Percentiles rank a stretch among this genome's conserved stretches.
Evolutionary conservation across 305 asterid species (phyloP).

Genomic region (Nicotiana rustica): DNA sequence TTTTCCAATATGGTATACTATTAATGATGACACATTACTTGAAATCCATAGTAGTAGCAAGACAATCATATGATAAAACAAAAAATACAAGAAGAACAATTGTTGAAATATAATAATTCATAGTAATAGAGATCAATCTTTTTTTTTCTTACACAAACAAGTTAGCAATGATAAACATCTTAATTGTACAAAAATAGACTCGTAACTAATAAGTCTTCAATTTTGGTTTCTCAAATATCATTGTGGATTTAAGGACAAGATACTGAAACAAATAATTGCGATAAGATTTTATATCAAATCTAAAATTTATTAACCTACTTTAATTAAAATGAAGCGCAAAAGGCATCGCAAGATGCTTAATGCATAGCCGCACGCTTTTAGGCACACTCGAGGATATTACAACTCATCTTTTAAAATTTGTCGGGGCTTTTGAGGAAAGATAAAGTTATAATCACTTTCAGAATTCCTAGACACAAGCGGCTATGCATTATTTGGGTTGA

Average conservation of each 20-base stretch:
- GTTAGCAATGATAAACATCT: conserved; percentile 11
- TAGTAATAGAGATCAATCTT: conserved; percentile 24
- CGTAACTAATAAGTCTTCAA: neutral
- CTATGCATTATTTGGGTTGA: conserved; percentile 4
- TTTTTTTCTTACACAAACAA: neutral
- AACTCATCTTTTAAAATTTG: conserved; percentile 13
- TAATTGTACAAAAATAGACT: conserved; percentile 10
- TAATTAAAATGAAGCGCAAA: conserved; percentile 8
- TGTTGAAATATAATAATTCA: conserved; percentile 28
- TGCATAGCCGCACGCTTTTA: neutral
- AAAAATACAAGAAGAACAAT: conserved; percentile 20
- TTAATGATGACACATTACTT: conserved; percentile 20
- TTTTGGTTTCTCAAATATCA: conserved; percentile 27
- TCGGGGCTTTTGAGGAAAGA: neutral
- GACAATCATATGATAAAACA: conserved; percentile 13
- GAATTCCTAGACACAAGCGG: conserved; percentile 15
- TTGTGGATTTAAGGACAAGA: conserved; percentile 14
- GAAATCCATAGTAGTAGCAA: neutral
- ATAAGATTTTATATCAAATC: conserved; percentile 17
- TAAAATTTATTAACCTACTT: neutral
- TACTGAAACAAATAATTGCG: conserved; percentile 6
- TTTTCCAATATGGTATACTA: neutral
- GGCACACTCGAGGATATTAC: conserved; percentile 18
- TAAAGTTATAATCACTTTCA: neutral
- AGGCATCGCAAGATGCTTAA: neutral